Conservation (phyloP, 768 basidiomycete genomes). For the Kwoniella botswanensis region DNA sequence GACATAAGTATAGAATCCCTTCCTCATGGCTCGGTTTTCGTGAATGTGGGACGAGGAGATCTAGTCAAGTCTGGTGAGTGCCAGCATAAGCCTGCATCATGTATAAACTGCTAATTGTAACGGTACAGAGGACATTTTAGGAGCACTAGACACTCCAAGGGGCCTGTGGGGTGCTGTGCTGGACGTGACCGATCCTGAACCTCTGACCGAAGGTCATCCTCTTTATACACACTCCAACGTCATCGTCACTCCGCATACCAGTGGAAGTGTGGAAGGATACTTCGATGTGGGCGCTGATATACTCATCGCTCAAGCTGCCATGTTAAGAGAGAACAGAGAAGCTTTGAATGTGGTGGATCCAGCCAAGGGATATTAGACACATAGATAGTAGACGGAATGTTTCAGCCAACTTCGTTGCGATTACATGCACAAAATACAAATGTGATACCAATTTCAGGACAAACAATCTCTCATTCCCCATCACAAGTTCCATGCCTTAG, state of each 20-base stretch:
- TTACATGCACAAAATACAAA: neutral
- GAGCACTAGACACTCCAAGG: slow-evolving; percentile 30
- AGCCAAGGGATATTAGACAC: slow-evolving; percentile 47
- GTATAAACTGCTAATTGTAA: neutral
- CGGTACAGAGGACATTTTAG: slow-evolving; percentile 33
- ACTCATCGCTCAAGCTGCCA: slow-evolving; percentile 46
- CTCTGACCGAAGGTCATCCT: slow-evolving; percentile 37
- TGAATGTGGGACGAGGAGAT: slow-evolving; percentile 58
- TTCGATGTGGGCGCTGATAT: slow-evolving; percentile 49
- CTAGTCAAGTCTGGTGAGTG: slow-evolving; percentile 53
- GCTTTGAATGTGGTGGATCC: slow-evolving; percentile 46
- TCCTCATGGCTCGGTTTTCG: slow-evolving; percentile 52
- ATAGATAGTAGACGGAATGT: too few relatives aligned
- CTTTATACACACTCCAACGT: slow-evolving; percentile 33
- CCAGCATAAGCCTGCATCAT: too few relatives aligned
- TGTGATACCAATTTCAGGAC: neutral
- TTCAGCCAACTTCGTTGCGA: too few relatives aligned
- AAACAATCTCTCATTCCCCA: neutral
- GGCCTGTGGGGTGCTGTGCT: slow-evolving; percentile 48
- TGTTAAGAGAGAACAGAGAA: slow-evolving; percentile 30
- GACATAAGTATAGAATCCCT: slow-evolving; percentile 26
- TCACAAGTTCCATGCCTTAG: slow-evolving; percentile 14
- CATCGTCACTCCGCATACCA: slow-evolving; percentile 57
- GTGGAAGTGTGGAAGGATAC: slow-evolving; percentile 53
- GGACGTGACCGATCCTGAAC: slow-evolving; percentile 58